These are phyloP conservation scores for Candida suzukii DNA, from an alignment of 805 yeast genomes.

Conservation along the genomic window DNA sequence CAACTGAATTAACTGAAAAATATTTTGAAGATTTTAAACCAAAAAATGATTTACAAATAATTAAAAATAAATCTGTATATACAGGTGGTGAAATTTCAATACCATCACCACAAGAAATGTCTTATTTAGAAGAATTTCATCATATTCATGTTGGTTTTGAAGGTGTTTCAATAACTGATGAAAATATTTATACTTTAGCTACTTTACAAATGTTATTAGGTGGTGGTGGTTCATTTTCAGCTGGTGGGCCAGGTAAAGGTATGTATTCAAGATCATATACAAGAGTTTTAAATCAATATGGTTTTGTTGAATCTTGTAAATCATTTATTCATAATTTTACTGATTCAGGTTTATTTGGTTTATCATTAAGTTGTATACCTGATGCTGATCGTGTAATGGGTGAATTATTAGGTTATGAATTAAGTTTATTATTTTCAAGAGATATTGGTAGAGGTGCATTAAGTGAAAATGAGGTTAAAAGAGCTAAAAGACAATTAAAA, in stretches of 20 bases:
- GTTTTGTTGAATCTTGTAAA: conserved; percentile 82
- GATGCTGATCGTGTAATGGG: conserved; percentile 80
- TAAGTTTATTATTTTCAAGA: conserved; percentile 37
- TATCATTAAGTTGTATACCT: conserved; percentile 77
- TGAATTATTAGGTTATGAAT: conserved; percentile 66
- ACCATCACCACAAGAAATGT: conserved; percentile 49
- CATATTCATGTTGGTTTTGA: conserved; percentile 86
- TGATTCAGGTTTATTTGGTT: conserved; percentile 88
- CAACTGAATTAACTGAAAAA: conserved; percentile 54
- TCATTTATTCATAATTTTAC: conserved; percentile 86
- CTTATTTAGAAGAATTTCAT: conserved; percentile 69
- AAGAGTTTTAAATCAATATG: conserved; percentile 83
- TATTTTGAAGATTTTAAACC: conserved; percentile 58
- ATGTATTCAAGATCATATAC: conserved; percentile 95
- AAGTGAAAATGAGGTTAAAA: conserved; percentile 61
- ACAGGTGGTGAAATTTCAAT: conserved; percentile 53
- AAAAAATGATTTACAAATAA: conserved; percentile 13
- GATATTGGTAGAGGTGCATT: conserved; percentile 51
- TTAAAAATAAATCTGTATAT: conserved; percentile 38
- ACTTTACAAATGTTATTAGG: conserved; percentile 86
- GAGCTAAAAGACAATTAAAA: conserved; percentile 90
- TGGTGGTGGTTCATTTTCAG: conserved; percentile 96
- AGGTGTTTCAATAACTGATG: conserved; percentile 75
- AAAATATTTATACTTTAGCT: conserved; percentile 87
- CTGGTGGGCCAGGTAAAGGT: conserved; percentile 99